A percentile compares a stretch with the other conserved stretches of the same genome.
Conservation (phyloP, 768 basidiomycete genomes). For the Calocera viscosa region DNA sequence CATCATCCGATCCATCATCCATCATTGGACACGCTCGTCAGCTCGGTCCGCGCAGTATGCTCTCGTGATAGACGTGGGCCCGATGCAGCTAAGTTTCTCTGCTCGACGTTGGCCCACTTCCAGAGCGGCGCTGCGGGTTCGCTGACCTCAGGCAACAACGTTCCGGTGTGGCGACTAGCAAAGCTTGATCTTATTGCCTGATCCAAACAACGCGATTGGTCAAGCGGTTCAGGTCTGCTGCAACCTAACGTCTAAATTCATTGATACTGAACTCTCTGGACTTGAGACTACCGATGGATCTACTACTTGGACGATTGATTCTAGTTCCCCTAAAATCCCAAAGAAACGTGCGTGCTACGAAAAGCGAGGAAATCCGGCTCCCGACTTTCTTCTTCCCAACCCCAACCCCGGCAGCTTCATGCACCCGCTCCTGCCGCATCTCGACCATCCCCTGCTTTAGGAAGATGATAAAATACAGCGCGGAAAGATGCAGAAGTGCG, state of each 20-base stretch:
- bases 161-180: no score
- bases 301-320: not conserved
- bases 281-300: constrained; percentile 1
- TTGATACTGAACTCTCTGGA: not conserved
- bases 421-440: not conserved
- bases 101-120: no score
- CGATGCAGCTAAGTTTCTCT: no score
- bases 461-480: not conserved
- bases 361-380: not conserved
- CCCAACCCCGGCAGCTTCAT: not conserved
- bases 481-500: not conserved
- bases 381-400: not conserved
- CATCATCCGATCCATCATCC: not conserved
- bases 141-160: no score
- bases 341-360: constrained; percentile 9
- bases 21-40: no score
- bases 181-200: no score
- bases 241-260: not conserved
- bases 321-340: constrained; percentile 7
- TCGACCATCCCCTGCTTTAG: not conserved
- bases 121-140: no score
- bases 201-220: no score
- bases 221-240: no score
- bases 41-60: no score
- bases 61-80: no score